Evolutionary conservation across 1,284 basidiomycete species (phyloP), one percentile per base, ranked within the genome.

Genomic region (Cryptococcus depauperatus): DNA sequence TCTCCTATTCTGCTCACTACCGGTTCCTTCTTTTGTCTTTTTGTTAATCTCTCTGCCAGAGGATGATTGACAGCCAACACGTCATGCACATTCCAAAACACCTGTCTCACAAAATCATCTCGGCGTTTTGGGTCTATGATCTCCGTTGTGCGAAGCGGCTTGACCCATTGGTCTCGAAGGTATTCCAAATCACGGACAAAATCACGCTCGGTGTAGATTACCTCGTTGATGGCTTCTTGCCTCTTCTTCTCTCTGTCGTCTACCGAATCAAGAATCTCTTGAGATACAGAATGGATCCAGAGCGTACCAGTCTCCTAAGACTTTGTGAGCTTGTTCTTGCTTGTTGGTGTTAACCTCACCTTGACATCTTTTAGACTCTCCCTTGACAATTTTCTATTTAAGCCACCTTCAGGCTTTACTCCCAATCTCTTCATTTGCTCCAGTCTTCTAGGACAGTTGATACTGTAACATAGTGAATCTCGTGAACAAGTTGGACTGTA

Each of bases 111-210:
- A 68, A 99, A 97, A 61, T 89, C 85, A 29, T 83, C 81, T 19
- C 89, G 80, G 39, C 87, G 78, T 1, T 79, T 74, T 33, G 79
- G 75, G 1, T 89, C 83, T 45, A 97, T 84, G 62, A 90, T 77
- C 47, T 90, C 85, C 37, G 74, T 76, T 7, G 73, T 70, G 18
- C 74, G 82, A 27, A 97, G 76, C 1, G 86, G 88, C 57, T 85
- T 85, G 50, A 96, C 81, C 95, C 95, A 99, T 42, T 76, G 75
- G 66, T 98, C 93, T 50, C 92, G 84, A 35, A 99, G 77, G 66
- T 99, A 98, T 70, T 99, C 95, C 79, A 98, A 82, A 70, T 96
- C 93, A 44, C 88, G 79, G 34, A 98, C 92, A 71, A 97, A 98
- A 73, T 97, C 92, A 16, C 91, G 80, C 67, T 98, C 95, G 14